phyloP scores from a whole-genome alignment of 768 basidiomycete genomes.

The Ramaria sp. region DNA sequence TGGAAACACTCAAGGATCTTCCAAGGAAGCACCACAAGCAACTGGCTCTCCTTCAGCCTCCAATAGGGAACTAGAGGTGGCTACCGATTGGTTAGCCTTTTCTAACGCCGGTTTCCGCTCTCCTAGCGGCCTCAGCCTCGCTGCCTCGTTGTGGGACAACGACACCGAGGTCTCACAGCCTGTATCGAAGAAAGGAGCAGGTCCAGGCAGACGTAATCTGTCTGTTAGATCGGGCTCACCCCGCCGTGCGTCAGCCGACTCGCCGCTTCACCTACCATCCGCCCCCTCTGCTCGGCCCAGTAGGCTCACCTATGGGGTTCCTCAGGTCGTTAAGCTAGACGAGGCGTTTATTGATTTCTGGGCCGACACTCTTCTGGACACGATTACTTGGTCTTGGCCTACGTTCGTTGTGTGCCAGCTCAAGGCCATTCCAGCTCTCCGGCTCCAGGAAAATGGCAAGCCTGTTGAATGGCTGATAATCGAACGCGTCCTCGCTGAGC shows the following conservation, averaged over 20 bases:
- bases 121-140: slow-evolving; percentile 34
- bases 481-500: slow-evolving; percentile 45
- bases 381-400: slow-evolving; percentile 56
- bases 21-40: background rate
- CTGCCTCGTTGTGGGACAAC: slow-evolving; percentile 45
- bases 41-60: background rate
- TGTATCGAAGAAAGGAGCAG: background rate
- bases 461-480: slow-evolving; percentile 55
- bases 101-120: slow-evolving; percentile 51
- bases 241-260: background rate
- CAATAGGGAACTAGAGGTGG: slow-evolving; percentile 15
- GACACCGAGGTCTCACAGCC: slow-evolving; percentile 49
- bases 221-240: background rate
- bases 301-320: background rate
- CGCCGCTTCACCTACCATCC: background rate
- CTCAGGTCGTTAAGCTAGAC: slow-evolving; percentile 47
- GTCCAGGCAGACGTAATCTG: background rate
- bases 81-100: slow-evolving; percentile 59
- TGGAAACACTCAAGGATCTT: background rate
- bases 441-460: slow-evolving; percentile 21
- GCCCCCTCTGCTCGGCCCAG: background rate
- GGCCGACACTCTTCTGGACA: slow-evolving; percentile 63
- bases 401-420: slow-evolving; percentile 63
- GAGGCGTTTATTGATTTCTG: slow-evolving; percentile 81
- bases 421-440: slow-evolving; percentile 23